A percentile compares a stretch with the other conserved stretches of the same genome.
Conservation (phyloP, 1,139 yeast species). For the Hansenula sp. region DNA sequence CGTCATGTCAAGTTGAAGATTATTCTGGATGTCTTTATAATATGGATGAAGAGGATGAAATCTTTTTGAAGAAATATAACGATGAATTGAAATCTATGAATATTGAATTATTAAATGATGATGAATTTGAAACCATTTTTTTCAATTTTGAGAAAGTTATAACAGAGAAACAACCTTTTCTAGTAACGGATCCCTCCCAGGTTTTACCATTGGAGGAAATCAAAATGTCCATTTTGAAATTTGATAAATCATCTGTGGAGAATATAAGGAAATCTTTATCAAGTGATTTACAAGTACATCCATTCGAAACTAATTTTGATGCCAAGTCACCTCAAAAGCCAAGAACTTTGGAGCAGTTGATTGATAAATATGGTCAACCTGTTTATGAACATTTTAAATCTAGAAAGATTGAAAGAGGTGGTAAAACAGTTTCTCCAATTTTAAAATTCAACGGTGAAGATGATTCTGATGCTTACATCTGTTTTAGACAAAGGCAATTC, state of each 20-base stretch:
- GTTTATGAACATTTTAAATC: conserved; percentile 81
- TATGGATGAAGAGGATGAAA: conserved; percentile 88
- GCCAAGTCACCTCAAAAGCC: conserved; percentile 30
- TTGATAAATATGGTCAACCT: conserved; percentile 61
- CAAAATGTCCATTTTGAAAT: conserved; percentile 37
- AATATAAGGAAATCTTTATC: conserved; percentile 30
- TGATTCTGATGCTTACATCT: conserved; percentile 91
- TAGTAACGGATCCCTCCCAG: conserved; percentile 79
- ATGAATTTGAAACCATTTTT: conserved; percentile 80
- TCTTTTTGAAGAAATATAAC: conserved; percentile 47
- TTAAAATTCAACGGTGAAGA: conserved; percentile 83
- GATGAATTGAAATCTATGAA: conserved; percentile 20
- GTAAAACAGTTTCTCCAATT: conserved; percentile 68
- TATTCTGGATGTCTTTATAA: conserved; percentile 82
- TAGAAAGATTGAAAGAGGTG: conserved; percentile 68
- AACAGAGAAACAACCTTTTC: conserved; percentile 81
- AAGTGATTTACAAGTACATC: conserved; percentile 29
- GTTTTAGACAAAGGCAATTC: conserved; percentile 93
- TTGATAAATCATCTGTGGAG: conserved; percentile 27
- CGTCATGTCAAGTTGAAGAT: conserved; percentile 94
- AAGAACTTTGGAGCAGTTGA: conserved; percentile 48
- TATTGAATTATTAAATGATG: conserved; percentile 53
- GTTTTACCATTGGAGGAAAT: conserved; percentile 71
- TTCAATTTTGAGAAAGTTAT: conserved; percentile 72
- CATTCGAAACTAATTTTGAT: conserved; percentile 44